These are phyloP conservation scores for Kodamaea jinghongensis DNA, from an alignment of 805 yeast species.

Conservation along the genomic window DNA sequence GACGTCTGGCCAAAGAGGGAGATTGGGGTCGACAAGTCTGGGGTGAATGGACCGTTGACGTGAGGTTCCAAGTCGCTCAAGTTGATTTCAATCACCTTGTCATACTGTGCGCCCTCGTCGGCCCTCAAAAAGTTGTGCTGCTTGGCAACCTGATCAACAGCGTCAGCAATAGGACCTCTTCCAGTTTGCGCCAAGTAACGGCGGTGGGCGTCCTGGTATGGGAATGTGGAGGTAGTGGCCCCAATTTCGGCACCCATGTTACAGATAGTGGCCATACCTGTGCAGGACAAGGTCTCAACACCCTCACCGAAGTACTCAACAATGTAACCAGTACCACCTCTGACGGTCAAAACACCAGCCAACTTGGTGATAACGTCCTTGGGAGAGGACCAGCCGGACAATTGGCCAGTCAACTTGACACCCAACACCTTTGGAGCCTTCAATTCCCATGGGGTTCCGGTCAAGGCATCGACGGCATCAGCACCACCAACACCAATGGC, in stretches of 20 bases:
- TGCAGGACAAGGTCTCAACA: conserved; percentile 86
- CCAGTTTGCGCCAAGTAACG: conserved; percentile 85
- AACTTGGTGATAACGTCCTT: conserved; percentile 91
- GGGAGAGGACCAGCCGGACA: conserved; percentile 96
- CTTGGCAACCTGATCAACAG: conserved; percentile 64
- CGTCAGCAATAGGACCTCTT: conserved; percentile 80
- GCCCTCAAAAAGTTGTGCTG: conserved; percentile 69
- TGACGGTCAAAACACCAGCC: conserved; percentile 92
- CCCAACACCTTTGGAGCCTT: conserved; percentile 96
- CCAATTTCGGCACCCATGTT: conserved; percentile 99
- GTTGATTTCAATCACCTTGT: conserved; percentile 88
- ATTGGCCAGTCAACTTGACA: conserved; percentile 87
- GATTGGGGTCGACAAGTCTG: conserved; percentile 95
- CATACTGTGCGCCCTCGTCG: conserved; percentile 91
- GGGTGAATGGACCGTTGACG: conserved; percentile 97
- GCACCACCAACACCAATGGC: conserved; percentile 99
- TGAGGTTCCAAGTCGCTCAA: conserved; percentile 89
- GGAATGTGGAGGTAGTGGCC: conserved; percentile 97
- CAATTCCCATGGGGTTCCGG: conserved; percentile 94
- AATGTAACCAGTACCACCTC: conserved; percentile 97
- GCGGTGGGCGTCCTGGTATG: conserved; percentile 88
- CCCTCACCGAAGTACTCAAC: conserved; percentile 97
- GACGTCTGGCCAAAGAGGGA: conserved; percentile 85
- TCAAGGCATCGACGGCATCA: conserved; percentile 96
- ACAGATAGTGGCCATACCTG: conserved; percentile 99